phyloP scores from a whole-genome alignment of 352 stramenopile species.

The Saprolegnia parasitica region DNA sequence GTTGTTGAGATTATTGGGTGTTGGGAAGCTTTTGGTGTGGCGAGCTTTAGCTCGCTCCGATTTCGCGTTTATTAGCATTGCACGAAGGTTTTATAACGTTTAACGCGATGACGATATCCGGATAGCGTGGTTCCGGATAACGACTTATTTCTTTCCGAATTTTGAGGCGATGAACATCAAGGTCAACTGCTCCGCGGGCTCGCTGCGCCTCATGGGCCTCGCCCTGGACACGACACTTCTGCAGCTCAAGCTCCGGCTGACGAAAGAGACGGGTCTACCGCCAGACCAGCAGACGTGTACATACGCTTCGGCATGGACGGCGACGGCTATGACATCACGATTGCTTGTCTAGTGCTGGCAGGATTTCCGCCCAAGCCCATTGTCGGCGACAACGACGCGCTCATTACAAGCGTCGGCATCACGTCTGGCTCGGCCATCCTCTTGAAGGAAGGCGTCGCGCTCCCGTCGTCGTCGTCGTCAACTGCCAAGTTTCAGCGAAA shows the following conservation, averaged over 20 bases:
- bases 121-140: neutral
- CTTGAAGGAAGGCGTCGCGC: constrained; percentile 52
- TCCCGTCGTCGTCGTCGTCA: constrained; percentile 29
- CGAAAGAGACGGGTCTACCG: constrained; percentile 51
- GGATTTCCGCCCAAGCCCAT: constrained; percentile 69
- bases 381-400: constrained; percentile 47
- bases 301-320: neutral
- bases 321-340: neutral
- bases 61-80: no score
- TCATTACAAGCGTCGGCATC: constrained; percentile 19
- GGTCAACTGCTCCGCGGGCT: constrained; percentile 22
- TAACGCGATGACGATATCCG: neutral
- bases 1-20: no score
- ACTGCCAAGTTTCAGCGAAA: constrained; percentile 60
- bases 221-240: constrained; percentile 22
- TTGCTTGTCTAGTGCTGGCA: constrained; percentile 53
- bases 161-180: constrained; percentile 19
- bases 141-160: neutral
- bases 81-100: no score
- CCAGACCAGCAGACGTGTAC: constrained; percentile 62
- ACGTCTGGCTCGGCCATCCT: constrained; percentile 59
- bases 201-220: constrained; percentile 5
- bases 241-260: constrained; percentile 34
- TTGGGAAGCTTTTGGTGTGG: no score
- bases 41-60: no score